Base-by-base conservation (phyloP, 352 stramenopile species). In the Phytophthora chlamydospora region DNA sequence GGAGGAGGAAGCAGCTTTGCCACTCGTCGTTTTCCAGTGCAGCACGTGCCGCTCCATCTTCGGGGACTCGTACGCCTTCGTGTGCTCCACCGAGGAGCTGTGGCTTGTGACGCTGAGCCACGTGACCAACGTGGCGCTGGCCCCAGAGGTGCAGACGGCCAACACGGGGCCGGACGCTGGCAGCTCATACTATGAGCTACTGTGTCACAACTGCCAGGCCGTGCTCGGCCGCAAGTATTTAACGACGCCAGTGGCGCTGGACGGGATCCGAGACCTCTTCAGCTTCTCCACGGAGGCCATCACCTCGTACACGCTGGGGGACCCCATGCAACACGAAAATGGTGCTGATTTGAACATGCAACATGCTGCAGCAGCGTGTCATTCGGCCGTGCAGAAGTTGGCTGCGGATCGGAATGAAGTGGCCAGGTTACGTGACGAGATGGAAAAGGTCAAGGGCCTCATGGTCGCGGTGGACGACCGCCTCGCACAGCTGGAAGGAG, bases 11-110 rank as follows among this genome's bases (percentile, higher is more conserved):
- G 78, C 76, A n/a, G 65, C 73, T 14, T 62, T 81, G 39, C 80
- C 78, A 14, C 84, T 88, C 6, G 84, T 95, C 31, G 81, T 93
- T 21, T 95, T 95, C 55, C 84, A 93, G 57, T 95, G 86, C 64
- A 86, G 67, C 66, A 93, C 83, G 16, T 95, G 86, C 36, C 76
- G 86, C 24, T 88, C 79, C 27, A 92, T 95, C 49, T 88, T 95
- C 21, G 85, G 84, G 16, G 86, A 95, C 65, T 93, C 84, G 41
- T 93, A 92, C 53, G 75, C 82, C 33, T 91, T 93, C 31, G 76
- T 93, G 54, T 79, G 75, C 46, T 90, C 83, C n/a, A 95, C 82
- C 12, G 73, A 82, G 7, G 70, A 89, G 36, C 68, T 91, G 45
- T 70, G 86, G 63, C 80, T 92, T 3, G 68, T 95, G 31, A 93